Base-by-base conservation (phyloP, 2,329 filamentous ascomycete species). In the Neopestalotiopsis rosae region DNA sequence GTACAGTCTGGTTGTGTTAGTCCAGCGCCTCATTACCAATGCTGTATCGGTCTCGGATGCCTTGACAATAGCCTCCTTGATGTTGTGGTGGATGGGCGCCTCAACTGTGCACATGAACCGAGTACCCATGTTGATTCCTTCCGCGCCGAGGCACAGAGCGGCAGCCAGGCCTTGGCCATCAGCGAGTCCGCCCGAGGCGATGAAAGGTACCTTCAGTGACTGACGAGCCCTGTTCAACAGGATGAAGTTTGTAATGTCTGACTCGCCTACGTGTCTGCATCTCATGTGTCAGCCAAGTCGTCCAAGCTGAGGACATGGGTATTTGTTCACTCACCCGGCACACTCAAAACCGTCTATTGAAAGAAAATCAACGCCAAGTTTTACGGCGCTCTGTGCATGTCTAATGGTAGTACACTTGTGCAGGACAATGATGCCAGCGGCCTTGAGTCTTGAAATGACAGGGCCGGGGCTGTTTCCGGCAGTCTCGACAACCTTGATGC, bases 351-450 rank as follows among this genome's bases (percentile, higher is more conserved):
- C 96, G 79, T 99, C 96, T 75, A 99, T 98, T 73, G 92, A 95
- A 69, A 99, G 84, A 82, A 99, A 98, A 81, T 99, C 96, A 4
- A 98, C 96, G 72, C 96, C 96, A 52, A 98, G 90, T 82, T 97
- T 97, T 69, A 97, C 88, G 63, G 96, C 96, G 73, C 92, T 94
- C 80, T 94, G 89, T 24, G 96, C 96, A 79, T 99, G 96, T 67
- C 94, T 87, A 82, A 99, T 97, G 5, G 94, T 97, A 9, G 96
- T 99, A 86, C 96, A 98, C 85, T 99, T 99, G 88, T 99, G 96
- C 68, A 99, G 85, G 75, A 99, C 90, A 68, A 88, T 95, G 76
- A 89, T 88, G 68, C 90, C 90, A 5, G 91, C 92, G 70, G 88
- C 88, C 84, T 98, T 99, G 67, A 99, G 88, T 85, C 94, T 89